Conservation (phyloP, 2,329 filamentous ascomycete genomes). For the Ophiostoma montium region DNA sequence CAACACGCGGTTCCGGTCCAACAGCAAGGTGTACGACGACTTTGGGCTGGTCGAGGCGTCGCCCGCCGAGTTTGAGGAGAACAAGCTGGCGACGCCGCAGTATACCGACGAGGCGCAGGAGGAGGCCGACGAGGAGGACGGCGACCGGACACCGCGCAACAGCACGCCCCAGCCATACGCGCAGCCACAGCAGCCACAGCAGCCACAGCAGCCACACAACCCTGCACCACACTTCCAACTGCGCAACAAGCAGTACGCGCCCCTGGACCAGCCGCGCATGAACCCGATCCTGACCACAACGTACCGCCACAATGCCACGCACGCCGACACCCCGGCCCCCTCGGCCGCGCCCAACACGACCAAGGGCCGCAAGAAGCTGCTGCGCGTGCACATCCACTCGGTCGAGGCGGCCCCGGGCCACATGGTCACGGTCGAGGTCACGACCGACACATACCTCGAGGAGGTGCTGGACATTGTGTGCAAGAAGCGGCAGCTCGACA, state of each 20-base stretch:
- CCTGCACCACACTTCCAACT: neutral
- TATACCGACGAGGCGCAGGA: slow-evolving; percentile 38
- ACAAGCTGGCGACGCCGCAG: slow-evolving; percentile 53
- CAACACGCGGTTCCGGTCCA: slow-evolving; percentile 47
- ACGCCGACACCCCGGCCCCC: slow-evolving; percentile 43
- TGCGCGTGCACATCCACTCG: slow-evolving; percentile 58
- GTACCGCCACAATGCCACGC: slow-evolving; percentile 38
- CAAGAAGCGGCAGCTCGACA: slow-evolving; percentile 63
- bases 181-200: neutral
- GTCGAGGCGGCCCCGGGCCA: slow-evolving; percentile 59
- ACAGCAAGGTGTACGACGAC: slow-evolving; percentile 68
- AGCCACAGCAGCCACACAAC: neutral
- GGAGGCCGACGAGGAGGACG: slow-evolving; percentile 7
- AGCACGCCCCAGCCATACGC: slow-evolving; percentile 28
- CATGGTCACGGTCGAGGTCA: slow-evolving; percentile 60
- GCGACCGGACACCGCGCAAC: slow-evolving; percentile 26
- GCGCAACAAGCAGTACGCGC: slow-evolving; percentile 2
- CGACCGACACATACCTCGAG: slow-evolving; percentile 69
- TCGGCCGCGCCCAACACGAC: slow-evolving; percentile 27
- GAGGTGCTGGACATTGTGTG: slow-evolving; percentile 71
- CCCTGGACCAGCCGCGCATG: slow-evolving; percentile 24
- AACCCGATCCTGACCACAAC: slow-evolving; percentile 51
- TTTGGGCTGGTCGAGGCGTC: slow-evolving; percentile 67
- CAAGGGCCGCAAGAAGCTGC: slow-evolving; percentile 53
- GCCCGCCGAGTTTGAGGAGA: slow-evolving; percentile 51